Percentiles rank a stretch among this genome's conserved stretches.
Evolutionary conservation across 352 stramenopile species (phyloP).

Genomic region (Globisporangium cylindrosporum): DNA sequence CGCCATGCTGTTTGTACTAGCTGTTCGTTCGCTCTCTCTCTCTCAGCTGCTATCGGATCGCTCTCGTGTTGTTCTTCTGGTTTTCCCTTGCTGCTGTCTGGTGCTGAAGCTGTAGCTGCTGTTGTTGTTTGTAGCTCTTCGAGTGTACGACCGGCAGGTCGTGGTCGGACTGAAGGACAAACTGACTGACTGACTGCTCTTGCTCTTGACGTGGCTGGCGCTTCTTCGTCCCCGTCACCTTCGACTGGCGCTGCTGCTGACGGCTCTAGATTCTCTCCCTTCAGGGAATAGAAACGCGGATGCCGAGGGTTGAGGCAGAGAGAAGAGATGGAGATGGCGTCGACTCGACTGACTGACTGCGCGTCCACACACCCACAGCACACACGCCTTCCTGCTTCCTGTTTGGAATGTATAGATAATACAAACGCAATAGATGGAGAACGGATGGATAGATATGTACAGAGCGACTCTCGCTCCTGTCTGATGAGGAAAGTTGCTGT

Average conservation of each 20-base stretch:
- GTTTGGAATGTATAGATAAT: background rate
- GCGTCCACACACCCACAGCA: background rate
- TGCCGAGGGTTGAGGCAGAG: background rate
- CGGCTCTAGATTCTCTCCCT: background rate
- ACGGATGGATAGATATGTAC: background rate
- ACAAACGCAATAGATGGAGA: background rate
- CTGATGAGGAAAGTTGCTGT: background rate
- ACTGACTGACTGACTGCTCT: background rate
- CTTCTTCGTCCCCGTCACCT: background rate
- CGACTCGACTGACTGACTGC: background rate
- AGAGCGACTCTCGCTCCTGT: background rate
- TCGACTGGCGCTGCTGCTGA: background rate
- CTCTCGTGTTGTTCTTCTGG: background rate
- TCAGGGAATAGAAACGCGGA: background rate
- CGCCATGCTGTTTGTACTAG: background rate
- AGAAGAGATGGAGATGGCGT: background rate
- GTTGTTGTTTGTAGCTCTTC: constrained; percentile 3
- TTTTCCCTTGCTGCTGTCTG: background rate
- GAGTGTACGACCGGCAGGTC: background rate
- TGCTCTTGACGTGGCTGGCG: background rate
- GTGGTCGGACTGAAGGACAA: constrained; percentile 1
- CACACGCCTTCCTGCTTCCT: too few species aligned
- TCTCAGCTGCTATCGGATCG: background rate
- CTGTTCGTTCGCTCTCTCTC: background rate
- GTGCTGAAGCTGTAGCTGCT: background rate